Conservation (phyloP, 73 alveolate species). For the Effrenium voratum region DNA sequence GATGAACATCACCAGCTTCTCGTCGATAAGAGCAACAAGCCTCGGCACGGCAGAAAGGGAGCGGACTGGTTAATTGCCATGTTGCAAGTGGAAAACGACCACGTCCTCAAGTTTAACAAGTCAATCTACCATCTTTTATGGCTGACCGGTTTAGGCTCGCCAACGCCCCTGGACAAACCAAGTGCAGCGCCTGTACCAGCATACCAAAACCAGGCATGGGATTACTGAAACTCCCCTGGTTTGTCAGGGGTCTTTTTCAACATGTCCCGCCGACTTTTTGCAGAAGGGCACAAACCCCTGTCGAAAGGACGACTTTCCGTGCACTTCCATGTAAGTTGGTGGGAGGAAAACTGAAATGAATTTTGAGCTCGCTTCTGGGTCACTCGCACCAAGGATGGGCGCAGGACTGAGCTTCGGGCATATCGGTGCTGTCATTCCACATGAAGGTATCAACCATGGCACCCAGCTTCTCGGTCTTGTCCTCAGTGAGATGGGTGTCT, state of each 20-base stretch:
- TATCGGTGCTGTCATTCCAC: slow-evolving; percentile 99
- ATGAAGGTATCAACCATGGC: slow-evolving; percentile 99
- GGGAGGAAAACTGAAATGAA: too few relatives aligned
- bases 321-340: too few relatives aligned
- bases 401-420: slow-evolving; percentile 94
- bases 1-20: slow-evolving; percentile 98
- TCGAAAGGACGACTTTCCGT: too few relatives aligned
- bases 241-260: too few relatives aligned
- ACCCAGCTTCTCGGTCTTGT: slow-evolving; percentile 97
- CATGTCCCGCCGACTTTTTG: too few relatives aligned
- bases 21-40: slow-evolving; percentile 98
- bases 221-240: neutral
- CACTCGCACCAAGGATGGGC: too few relatives aligned
- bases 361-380: too few relatives aligned
- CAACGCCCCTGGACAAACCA: neutral
- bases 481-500: slow-evolving; percentile 6
- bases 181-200: neutral
- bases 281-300: too few relatives aligned
- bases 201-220: neutral
- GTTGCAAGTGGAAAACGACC: neutral
- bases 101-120: neutral
- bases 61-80: too few relatives aligned
- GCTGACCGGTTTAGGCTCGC: neutral
- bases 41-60: too few relatives aligned
- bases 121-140: neutral